These are phyloP conservation scores for Naganishia liquefaciens DNA, from an alignment of 1,284 basidiomycete species.

Conservation along the genomic window DNA sequence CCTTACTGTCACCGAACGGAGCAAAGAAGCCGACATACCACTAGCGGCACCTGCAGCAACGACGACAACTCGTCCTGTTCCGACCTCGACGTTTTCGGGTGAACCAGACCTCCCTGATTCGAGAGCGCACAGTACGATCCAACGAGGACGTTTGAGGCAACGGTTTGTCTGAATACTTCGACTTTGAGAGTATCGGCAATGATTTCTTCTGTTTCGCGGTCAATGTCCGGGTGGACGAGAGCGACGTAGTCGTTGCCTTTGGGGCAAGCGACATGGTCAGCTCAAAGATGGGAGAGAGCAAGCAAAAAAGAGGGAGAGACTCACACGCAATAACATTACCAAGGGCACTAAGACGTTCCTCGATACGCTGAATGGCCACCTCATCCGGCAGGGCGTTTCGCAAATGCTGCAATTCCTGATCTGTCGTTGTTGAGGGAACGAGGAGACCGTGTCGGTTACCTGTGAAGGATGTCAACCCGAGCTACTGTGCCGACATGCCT, in stretches of 20 bases:
- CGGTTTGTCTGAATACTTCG: slow-evolving; percentile 97
- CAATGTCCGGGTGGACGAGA: slow-evolving; percentile 94
- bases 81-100: slow-evolving; percentile 93
- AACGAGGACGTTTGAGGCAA: slow-evolving; percentile 95
- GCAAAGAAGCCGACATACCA: slow-evolving; percentile 62
- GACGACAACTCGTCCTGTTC: slow-evolving; percentile 97
- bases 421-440: slow-evolving; percentile 91
- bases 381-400: slow-evolving; percentile 92
- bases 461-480: slow-evolving; percentile 41
- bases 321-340: slow-evolving; percentile 94
- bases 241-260: slow-evolving; percentile 87
- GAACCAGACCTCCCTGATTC: slow-evolving; percentile 90
- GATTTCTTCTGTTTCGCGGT: slow-evolving; percentile 99
- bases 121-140: slow-evolving; percentile 93
- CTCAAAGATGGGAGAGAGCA: background rate
- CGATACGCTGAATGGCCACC: slow-evolving; percentile 91
- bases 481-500: background rate
- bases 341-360: slow-evolving; percentile 92
- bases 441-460: slow-evolving; percentile 95
- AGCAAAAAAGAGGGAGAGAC: background rate
- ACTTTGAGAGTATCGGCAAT: slow-evolving; percentile 99
- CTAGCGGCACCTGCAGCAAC: slow-evolving; percentile 89
- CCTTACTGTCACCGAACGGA: no score
- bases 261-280: background rate
- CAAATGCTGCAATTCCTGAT: slow-evolving; percentile 97